These are phyloP conservation scores for Saprolegnia diclina DNA, from an alignment of 352 stramenopile genomes.

Conservation along the genomic window DNA sequence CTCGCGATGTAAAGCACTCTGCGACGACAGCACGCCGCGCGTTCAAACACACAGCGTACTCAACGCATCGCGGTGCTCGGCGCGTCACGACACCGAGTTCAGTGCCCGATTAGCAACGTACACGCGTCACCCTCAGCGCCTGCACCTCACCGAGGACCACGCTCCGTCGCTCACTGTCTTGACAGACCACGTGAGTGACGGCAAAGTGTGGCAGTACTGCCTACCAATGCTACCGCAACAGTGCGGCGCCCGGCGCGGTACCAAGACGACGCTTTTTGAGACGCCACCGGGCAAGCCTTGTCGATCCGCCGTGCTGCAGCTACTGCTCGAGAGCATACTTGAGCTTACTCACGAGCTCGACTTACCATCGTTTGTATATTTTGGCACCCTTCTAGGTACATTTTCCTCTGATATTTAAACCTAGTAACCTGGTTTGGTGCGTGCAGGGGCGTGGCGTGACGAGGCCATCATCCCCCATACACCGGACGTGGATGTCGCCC, in stretches of 20 bases:
- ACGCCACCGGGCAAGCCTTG: neutral
- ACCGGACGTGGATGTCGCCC: neutral
- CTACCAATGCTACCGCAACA: neutral
- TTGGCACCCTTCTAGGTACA: conserved; percentile 1
- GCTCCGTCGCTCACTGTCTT: neutral
- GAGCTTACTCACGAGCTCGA: neutral
- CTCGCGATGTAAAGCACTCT: neutral
- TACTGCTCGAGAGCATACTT: neutral
- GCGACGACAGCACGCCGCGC: neutral
- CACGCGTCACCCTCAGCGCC: neutral
- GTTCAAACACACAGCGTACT: neutral
- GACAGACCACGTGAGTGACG: neutral
- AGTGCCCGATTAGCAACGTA: neutral
- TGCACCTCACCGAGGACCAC: neutral
- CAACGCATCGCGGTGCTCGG: neutral
- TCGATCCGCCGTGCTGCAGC: neutral
- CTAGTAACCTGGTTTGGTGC: neutral
- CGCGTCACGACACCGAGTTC: neutral
- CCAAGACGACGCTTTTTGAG: conserved; percentile 6
- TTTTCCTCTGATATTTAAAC: neutral
- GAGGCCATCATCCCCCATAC: conserved; percentile 4
- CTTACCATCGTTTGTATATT: conserved; percentile 1
- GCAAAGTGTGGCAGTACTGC: neutral
- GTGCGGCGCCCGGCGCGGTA: neutral
- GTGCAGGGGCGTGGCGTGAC: neutral